These are phyloP conservation scores for Zychaea mexicana DNA, from an alignment of 371 early-diverging fungal species.

Conservation along the genomic window DNA sequence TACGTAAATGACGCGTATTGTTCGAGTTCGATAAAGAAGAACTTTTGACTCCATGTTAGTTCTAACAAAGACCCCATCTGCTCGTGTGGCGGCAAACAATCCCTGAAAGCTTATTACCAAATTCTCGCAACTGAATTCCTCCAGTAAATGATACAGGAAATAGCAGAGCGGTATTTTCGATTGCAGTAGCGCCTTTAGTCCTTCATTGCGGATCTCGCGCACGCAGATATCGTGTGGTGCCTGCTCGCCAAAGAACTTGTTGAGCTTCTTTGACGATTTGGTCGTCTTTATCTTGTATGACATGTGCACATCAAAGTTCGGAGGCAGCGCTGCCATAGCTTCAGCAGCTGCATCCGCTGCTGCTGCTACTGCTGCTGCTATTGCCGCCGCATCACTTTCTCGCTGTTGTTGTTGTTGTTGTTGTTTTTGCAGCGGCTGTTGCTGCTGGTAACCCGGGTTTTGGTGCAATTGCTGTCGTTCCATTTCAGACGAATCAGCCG, in stretches of 20 bases:
- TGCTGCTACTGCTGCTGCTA: conserved; percentile 1
- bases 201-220: conserved; percentile 52
- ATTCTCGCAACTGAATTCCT: conserved; percentile 61
- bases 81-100: neutral
- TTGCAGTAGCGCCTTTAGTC: conserved; percentile 56
- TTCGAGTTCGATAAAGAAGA: conserved; percentile 63
- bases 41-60: conserved; percentile 26
- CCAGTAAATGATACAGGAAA: conserved; percentile 54
- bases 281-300: conserved; percentile 39
- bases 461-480: neutral
- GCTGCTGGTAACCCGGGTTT: neutral
- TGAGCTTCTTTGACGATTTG: conserved; percentile 45
- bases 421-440: neutral
- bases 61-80: neutral
- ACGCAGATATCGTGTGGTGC: conserved; percentile 54
- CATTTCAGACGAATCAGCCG: neutral
- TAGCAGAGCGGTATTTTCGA: conserved; percentile 60
- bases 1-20: conserved; percentile 54
- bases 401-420: neutral
- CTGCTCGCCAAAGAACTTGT: conserved; percentile 54
- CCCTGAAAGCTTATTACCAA: conserved; percentile 38
- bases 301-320: conserved; percentile 42
- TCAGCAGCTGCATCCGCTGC: conserved; percentile 10
- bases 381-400: neutral
- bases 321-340: conserved; percentile 7